Conservation (phyloP, 345 rosid genomes). For the Litchi chinensis region DNA sequence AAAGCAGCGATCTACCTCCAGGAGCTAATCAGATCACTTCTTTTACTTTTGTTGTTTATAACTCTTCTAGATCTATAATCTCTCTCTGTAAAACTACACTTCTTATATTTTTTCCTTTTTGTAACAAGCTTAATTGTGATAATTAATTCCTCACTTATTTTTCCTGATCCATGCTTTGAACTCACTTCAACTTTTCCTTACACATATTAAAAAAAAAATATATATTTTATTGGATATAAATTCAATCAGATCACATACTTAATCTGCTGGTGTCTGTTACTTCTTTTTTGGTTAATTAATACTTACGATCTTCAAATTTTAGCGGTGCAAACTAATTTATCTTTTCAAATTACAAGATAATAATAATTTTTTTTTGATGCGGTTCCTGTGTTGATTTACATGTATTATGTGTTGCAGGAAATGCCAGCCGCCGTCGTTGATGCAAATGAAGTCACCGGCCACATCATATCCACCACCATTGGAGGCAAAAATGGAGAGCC, state of each 20-base stretch:
- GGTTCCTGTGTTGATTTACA: background rate
- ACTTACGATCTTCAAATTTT: background rate
- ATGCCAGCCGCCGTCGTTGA: constrained; percentile 69
- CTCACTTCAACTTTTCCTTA: background rate
- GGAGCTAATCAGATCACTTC: constrained; percentile 8
- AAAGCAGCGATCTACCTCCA: constrained; percentile 15
- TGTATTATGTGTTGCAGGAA: constrained; percentile 49
- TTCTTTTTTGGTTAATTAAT: background rate
- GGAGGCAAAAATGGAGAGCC: constrained; percentile 96
- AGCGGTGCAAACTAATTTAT: background rate
- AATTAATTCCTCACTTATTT: background rate
- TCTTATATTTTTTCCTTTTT: background rate
- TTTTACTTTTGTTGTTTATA: background rate
- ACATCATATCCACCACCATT: constrained; percentile 84
- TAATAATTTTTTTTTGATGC: background rate
- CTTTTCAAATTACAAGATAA: background rate
- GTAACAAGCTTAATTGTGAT: background rate
- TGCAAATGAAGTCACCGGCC: constrained; percentile 81
- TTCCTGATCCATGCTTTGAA: constrained; percentile 21
- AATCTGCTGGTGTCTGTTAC: background rate
- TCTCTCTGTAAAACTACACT: background rate
- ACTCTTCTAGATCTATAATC: constrained; percentile 26
- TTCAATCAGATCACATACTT: constrained; percentile 1
- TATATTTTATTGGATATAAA: background rate
- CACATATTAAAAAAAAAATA: too few relatives aligned